A percentile compares a stretch with the other conserved stretches of the same genome.
Evolutionary conservation across 176 grass and related monocot species (phyloP).

Genomic region (Cymbopogon citratus): DNA sequence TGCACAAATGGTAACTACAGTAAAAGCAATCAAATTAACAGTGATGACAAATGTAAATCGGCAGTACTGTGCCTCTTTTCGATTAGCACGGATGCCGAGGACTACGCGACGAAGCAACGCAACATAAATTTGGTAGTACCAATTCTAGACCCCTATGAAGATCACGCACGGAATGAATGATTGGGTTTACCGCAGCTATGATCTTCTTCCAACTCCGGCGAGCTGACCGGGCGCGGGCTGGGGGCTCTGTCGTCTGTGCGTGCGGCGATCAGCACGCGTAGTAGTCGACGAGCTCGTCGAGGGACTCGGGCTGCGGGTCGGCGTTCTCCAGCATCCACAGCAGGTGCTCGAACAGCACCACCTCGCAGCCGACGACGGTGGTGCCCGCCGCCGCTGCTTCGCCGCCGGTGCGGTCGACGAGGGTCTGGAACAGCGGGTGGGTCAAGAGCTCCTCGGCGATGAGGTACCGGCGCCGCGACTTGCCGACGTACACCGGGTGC

Average conservation of each 20-base stretch:
- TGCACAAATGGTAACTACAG: not conserved
- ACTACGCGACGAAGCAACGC: not conserved
- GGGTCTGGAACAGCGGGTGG: slow-evolving; percentile 71
- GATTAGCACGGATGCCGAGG: not conserved
- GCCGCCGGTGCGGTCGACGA: slow-evolving; percentile 44
- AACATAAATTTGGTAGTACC: not conserved
- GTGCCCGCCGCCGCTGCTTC: not conserved
- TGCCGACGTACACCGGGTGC: slow-evolving; percentile 71
- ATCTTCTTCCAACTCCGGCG: not conserved
- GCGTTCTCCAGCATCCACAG: slow-evolving; percentile 33
- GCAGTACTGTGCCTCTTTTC: not conserved
- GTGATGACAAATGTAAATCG: not conserved
- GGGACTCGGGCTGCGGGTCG: not conserved
- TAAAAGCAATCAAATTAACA: not conserved
- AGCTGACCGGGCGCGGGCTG: not conserved
- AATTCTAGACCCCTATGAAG: not conserved
- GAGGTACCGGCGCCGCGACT: slow-evolving; percentile 69
- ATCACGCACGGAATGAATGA: not conserved
- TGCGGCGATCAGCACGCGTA: slow-evolving; percentile 45
- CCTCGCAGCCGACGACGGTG: slow-evolving; percentile 60
- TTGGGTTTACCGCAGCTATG: not conserved
- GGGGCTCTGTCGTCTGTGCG: too few species aligned
- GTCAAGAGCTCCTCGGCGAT: slow-evolving; percentile 48
- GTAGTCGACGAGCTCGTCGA: slow-evolving; percentile 43
- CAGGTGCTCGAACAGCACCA: slow-evolving; percentile 78